Base-by-base conservation (phyloP, 768 basidiomycete species). In the Suillus occidentalis region DNA sequence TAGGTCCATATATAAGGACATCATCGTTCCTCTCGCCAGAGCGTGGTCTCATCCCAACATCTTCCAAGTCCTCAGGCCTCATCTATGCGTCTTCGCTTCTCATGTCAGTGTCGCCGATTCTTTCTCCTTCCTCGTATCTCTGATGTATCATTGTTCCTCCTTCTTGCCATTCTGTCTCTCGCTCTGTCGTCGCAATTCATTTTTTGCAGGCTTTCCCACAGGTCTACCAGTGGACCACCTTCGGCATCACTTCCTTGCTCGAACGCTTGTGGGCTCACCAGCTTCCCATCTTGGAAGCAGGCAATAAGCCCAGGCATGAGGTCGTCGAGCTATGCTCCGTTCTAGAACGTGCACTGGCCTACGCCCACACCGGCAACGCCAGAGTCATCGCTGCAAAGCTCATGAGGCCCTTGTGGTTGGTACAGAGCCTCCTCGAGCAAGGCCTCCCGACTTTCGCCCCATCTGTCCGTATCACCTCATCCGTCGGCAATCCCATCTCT, bases 151-250 rank as follows among this genome's bases (percentile, higher is more conserved):
- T n/a, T n/a, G n/a, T n/a, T n/a, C n/a, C n/a, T n/a, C n/a, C n/a
- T n/a, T n/a, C n/a, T n/a, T n/a, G n/a, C n/a, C n/a, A n/a, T n/a
- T n/a, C n/a, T n/a, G n/a, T n/a, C n/a, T n/a, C n/a, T n/a, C n/a
- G n/a, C n/a, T n/a, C n/a, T n/a, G n/a, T 28, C 28, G 3, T 28
- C 28, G 28, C 28, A 3, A 1, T 28, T 3, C 28, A 28, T 28
- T 3, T 12, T 12, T 12, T 3, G 12, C 6, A 52, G 52, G 52
- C 52, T 3, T 53, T 53, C 6, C 52, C 52, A 4, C 52, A 53
- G 8, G 6, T 53, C 6, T 53, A 53, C 18, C 28, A 64, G 16
- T 64, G 63, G 63, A 64, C 37, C 1, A 14, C 63, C 8, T 64
- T 8, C 8, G 63, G 63, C 4, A 10, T 64, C 4, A 61, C 57